phyloP scores from a whole-genome alignment of 1,284 basidiomycete genomes.

The Malassezia nana region DNA sequence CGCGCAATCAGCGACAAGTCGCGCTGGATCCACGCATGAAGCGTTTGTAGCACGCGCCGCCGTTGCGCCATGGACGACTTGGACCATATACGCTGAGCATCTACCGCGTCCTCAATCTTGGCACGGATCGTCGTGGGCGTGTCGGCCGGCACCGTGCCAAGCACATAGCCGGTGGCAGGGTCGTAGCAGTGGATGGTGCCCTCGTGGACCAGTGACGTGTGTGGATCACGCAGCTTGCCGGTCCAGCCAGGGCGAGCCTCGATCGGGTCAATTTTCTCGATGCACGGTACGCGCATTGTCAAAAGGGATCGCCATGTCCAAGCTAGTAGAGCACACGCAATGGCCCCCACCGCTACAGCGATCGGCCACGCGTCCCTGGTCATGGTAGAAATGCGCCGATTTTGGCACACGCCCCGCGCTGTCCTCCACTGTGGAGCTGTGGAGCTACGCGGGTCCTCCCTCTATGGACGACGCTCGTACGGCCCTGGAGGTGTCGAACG shows the following conservation, averaged over 20 bases:
- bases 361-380: not conserved
- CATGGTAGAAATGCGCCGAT: conserved; percentile 2
- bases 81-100: conserved; percentile 64
- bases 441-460: not conserved
- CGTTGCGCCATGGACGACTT: conserved; percentile 66
- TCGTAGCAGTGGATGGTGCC: conserved; percentile 75
- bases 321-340: too few species aligned
- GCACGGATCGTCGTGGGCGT: conserved; percentile 58
- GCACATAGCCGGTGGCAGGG: conserved; percentile 71
- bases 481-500: conserved; percentile 74
- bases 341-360: not conserved
- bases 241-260: conserved; percentile 29
- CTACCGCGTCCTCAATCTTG: conserved; percentile 61
- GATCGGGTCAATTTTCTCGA: conserved; percentile 19
- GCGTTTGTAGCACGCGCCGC: conserved; percentile 66
- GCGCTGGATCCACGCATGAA: conserved; percentile 79
- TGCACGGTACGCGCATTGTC: not conserved
- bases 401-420: not conserved
- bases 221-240: conserved; percentile 16
- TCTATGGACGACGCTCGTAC: conserved; percentile 55
- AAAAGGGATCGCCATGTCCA: too few species aligned
- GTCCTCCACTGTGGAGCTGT: not conserved
- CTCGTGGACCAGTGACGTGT: not conserved
- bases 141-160: conserved; percentile 62
- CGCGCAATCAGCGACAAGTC: conserved; percentile 74